A percentile compares a stretch with the other conserved stretches of the same genome.
Evolutionary conservation across 2,329 filamentous ascomycete genomes (phyloP).

Genomic region (Penicillium crustosum): DNA sequence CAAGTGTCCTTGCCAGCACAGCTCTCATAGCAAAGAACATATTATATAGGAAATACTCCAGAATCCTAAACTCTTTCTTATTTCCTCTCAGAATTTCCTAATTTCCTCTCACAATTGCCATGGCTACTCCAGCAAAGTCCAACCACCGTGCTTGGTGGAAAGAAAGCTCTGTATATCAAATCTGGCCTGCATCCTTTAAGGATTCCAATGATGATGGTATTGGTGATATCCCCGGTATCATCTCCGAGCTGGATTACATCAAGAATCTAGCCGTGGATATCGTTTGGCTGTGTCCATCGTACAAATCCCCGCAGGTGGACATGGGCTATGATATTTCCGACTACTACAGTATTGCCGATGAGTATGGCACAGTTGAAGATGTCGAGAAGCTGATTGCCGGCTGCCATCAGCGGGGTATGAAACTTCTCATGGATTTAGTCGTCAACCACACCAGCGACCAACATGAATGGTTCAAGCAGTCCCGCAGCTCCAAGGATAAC

Average conservation of each 20-base stretch:
- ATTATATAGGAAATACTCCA: not conserved
- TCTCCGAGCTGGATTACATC: conserved; percentile 64
- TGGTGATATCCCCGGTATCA: conserved; percentile 65
- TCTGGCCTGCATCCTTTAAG: conserved; percentile 60
- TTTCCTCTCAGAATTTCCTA: no score
- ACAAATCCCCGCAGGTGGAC: conserved; percentile 55
- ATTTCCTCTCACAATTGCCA: not conserved
- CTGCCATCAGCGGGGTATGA: conserved; percentile 64
- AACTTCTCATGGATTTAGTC: conserved; percentile 71
- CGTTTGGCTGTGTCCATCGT: conserved; percentile 56
- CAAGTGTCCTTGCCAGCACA: conserved; percentile 7
- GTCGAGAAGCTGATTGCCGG: conserved; percentile 62
- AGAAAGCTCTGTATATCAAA: conserved; percentile 58
- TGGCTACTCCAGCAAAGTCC: conserved; percentile 17
- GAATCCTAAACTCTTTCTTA: not conserved
- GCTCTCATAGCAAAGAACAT: not conserved
- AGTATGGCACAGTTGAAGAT: conserved; percentile 67
- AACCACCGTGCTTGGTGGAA: conserved; percentile 56
- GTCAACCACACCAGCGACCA: conserved; percentile 75
- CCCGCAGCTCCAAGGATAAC: conserved; percentile 59
- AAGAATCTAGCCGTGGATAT: conserved; percentile 61
- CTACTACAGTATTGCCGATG: conserved; percentile 64
- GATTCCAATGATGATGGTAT: conserved; percentile 55
- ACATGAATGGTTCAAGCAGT: conserved; percentile 70
- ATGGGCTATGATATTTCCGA: conserved; percentile 59